These are phyloP conservation scores for Escallonia herrerae DNA, from an alignment of 129 eudicot species.

Conservation along the genomic window DNA sequence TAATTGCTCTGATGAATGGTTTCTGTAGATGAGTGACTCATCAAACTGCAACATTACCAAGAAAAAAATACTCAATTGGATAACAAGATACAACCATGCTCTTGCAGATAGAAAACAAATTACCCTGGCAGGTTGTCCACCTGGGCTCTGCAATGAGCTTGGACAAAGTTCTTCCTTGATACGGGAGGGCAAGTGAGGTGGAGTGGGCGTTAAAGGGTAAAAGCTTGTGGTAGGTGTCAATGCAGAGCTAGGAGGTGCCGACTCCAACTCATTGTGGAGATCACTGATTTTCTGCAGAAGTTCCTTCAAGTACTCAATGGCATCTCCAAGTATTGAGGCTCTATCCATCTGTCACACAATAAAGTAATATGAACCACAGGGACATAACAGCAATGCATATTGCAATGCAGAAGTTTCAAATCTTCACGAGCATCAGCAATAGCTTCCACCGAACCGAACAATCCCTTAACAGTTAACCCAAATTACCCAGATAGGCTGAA, in stretches of 20 bases:
- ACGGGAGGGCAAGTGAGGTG: constrained; percentile 50
- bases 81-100: not conserved
- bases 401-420: not conserved
- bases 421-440: not conserved
- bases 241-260: constrained; percentile 57
- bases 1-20: no score
- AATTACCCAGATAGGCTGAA: no score
- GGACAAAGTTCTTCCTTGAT: constrained; percentile 91
- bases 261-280: constrained; percentile 80
- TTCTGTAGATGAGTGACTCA: no score
- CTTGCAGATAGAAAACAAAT: not conserved
- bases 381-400: not conserved
- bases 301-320: constrained; percentile 87
- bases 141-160: constrained; percentile 64
- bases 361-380: not conserved
- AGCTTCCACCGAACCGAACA: no score
- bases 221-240: constrained; percentile 49
- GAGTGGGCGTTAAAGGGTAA: constrained; percentile 77
- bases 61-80: no score
- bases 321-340: constrained; percentile 96
- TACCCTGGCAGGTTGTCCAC: constrained; percentile 90
- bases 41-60: no score
- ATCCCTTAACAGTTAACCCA: no score
- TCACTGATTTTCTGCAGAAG: constrained; percentile 81
- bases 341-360: constrained; percentile 76